phyloP scores from a whole-genome alignment of 2,329 filamentous ascomycete species.

The Cytospora leucostoma region DNA sequence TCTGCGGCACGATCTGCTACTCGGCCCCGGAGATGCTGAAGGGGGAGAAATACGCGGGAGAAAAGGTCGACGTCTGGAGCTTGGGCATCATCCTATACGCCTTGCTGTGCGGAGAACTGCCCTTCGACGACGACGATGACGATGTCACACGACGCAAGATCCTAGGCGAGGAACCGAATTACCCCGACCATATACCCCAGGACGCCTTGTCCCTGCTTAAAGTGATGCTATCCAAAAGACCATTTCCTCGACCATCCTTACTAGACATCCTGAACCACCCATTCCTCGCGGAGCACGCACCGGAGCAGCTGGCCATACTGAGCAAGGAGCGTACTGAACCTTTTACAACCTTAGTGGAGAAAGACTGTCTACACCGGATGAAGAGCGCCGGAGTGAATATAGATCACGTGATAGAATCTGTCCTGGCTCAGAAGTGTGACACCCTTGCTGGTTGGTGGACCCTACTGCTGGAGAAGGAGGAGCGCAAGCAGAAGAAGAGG shows the following conservation, averaged over 20 bases:
- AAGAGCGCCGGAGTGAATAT: conserved; percentile 91
- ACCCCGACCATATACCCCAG: conserved; percentile 75
- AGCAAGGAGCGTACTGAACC: conserved; percentile 78
- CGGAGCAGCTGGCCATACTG: conserved; percentile 85
- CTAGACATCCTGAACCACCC: conserved; percentile 85
- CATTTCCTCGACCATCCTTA: conserved; percentile 77
- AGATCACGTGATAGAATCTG: conserved; percentile 91
- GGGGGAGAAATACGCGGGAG: conserved; percentile 94
- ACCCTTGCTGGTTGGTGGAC: conserved; percentile 95
- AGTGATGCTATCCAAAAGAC: conserved; percentile 84
- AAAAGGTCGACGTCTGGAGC: conserved; percentile 98
- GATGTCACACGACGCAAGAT: conserved; percentile 83
- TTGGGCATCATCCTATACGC: conserved; percentile 84
- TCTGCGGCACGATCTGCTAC: conserved; percentile 97
- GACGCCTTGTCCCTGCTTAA: conserved; percentile 79
- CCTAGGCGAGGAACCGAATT: conserved; percentile 80
- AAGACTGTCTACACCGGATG: conserved; percentile 90
- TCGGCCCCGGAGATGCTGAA: conserved; percentile 98
- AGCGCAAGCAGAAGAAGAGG: conserved; percentile 68
- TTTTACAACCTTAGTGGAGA: conserved; percentile 84
- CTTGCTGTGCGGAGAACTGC: conserved; percentile 79
- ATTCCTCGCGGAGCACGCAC: conserved; percentile 84
- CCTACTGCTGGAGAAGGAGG: conserved; percentile 88
- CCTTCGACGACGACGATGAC: conserved; percentile 96
- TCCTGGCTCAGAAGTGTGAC: conserved; percentile 86